phyloP scores from a whole-genome alignment of 2,329 filamentous ascomycete species.

The Aphanoascus verrucosus region DNA sequence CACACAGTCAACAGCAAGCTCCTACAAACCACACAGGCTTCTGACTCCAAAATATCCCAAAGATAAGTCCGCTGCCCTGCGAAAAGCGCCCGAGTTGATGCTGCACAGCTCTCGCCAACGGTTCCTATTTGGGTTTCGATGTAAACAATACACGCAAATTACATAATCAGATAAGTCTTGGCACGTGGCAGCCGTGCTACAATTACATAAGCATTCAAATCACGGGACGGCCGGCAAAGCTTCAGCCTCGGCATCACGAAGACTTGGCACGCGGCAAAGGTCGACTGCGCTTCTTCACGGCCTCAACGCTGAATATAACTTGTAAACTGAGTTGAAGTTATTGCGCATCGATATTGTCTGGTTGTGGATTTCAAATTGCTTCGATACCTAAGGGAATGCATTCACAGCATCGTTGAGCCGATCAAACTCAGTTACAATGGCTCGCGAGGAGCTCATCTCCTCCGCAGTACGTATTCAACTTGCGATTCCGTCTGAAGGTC shows the following conservation, averaged over 20 bases:
- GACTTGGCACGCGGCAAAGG: too few relatives aligned
- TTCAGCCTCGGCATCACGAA: slow-evolving; percentile 18
- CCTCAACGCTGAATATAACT: too few relatives aligned
- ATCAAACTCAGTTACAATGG: slow-evolving; percentile 49
- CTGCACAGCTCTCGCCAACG: background rate
- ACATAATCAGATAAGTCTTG: slow-evolving; percentile 6
- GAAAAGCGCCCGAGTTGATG: background rate
- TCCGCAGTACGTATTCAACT: slow-evolving; percentile 55
- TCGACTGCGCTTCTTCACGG: too few relatives aligned
- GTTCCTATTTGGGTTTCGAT: slow-evolving; percentile 4
- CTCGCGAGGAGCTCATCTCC: slow-evolving; percentile 83
- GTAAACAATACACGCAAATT: slow-evolving; percentile 8
- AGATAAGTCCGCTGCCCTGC: background rate
- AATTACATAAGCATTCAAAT: slow-evolving; percentile 21
- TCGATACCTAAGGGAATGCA: background rate
- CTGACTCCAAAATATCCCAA: background rate
- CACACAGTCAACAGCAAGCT: background rate
- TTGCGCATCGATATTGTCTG: background rate
- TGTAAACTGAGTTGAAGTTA: background rate
- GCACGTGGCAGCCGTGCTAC: background rate
- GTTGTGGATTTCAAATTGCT: background rate
- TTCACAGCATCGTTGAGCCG: background rate
- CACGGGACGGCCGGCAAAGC: slow-evolving; percentile 22
- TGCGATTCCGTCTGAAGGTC: slow-evolving; percentile 20
- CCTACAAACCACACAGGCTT: background rate